Evolutionary conservation across 1,284 basidiomycete species (phyloP), one percentile per base, ranked within the genome.

Genomic region (Rhizoctonia solani): DNA sequence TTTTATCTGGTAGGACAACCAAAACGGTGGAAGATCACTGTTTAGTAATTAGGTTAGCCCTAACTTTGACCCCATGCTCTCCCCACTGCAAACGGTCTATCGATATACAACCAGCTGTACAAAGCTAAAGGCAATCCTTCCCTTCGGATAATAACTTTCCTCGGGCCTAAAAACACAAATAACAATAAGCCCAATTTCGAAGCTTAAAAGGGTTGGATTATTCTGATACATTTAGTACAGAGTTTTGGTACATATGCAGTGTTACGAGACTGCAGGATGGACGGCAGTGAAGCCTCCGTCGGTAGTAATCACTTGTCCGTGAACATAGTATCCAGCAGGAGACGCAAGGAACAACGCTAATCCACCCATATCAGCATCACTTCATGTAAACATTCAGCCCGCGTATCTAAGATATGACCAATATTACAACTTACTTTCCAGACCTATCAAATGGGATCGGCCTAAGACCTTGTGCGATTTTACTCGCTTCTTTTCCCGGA

Each of bases 281-380:
- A 90, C 87, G 19, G 84, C 81, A 1, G 84, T 69, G 74, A 83
- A 88, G 1, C 89, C 88, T 37, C 89, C 90, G 72, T 92, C 89
- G 41, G 90, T 81, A 19, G 85, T 76, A 49, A 92, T 81, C 72
- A 90, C 86, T 72, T 90, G 87, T 8, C 90, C 89, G 71, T 87
- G 89, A 67, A 82, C 84, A 73, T 89, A 92, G 47, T 81, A 83
- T 34, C 87, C 88, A 1, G 87, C 87, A 19, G 79, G 81, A 5
- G 89, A 90, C 2, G 82, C 85, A 11, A 92, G 81, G 74, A 89
- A 90, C 4, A 91, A 81, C 1, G 80, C 88, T 3, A 88, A 88
- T 8, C 87, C 89, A 11, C 87, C 88, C 76, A 91, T 85, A 74
- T 92, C 90, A 68, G 82, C 79, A 1, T 80, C 83, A 30, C 88